Conservation (phyloP, 495 filamentous ascomycete species). For the Glonium stellatum region DNA sequence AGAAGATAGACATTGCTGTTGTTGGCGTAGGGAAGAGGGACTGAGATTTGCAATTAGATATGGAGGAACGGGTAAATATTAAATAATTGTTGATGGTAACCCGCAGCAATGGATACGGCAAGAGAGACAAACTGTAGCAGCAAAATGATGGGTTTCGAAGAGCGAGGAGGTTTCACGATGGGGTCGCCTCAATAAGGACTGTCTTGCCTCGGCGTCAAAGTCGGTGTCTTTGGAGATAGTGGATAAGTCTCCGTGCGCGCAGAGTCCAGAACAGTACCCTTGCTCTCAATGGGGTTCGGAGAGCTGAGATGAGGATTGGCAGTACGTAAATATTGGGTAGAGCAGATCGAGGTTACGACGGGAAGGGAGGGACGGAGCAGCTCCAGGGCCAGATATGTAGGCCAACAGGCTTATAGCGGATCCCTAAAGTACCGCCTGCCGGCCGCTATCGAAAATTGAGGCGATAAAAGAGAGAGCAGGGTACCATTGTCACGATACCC, state of each 20-base stretch:
- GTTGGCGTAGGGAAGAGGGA: not conserved
- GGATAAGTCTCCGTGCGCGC: too few relatives aligned
- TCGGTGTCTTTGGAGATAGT: too few relatives aligned
- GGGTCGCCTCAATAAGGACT: too few relatives aligned
- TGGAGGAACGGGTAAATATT: not conserved
- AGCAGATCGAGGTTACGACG: not conserved
- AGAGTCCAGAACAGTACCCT: too few relatives aligned
- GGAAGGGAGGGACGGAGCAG: not conserved
- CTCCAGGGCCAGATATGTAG: not conserved
- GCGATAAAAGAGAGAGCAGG: not conserved
- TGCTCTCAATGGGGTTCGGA: too few relatives aligned
- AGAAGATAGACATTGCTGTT: slow-evolving; percentile 31
- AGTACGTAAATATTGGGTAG: not conserved
- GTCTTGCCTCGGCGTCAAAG: too few relatives aligned
- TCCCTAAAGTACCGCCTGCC: not conserved
- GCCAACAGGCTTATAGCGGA: not conserved
- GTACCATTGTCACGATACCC: not conserved
- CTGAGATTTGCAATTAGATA: not conserved
- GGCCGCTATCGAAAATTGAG: not conserved
- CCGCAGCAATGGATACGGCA: not conserved
- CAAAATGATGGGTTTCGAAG: too few relatives aligned
- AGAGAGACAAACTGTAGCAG: not conserved
- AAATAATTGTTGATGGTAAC: not conserved
- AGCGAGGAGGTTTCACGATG: too few relatives aligned
- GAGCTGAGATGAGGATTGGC: not conserved